These are phyloP conservation scores for Leucaena leucocephala DNA, from an alignment of 306 rosid genomes.

Conservation along the genomic window DNA sequence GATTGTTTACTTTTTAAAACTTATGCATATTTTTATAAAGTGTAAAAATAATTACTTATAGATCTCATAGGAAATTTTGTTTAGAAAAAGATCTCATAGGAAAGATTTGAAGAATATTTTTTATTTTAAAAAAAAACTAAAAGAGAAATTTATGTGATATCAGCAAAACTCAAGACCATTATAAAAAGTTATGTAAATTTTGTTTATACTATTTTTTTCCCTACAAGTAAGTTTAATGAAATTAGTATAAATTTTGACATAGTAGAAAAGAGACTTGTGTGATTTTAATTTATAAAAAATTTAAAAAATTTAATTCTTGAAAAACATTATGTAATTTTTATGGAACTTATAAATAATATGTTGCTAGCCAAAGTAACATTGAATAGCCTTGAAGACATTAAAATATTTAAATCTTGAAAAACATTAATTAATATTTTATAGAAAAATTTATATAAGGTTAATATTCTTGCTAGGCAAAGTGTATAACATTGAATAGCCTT, in stretches of 20 bases:
- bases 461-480: too few species aligned
- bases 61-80: background rate
- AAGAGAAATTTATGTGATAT: background rate
- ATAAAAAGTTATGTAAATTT: too few species aligned
- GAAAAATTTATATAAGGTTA: too few species aligned
- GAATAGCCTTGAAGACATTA: too few species aligned
- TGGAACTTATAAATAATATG: background rate
- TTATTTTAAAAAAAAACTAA: background rate
- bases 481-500: background rate
- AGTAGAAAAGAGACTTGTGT: background rate
- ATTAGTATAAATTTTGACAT: too few species aligned
- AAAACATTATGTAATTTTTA: background rate
- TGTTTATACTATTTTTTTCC: background rate
- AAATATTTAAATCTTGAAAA: background rate
- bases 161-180: background rate
- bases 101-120: too few species aligned
- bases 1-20: too few species aligned
- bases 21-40: background rate
- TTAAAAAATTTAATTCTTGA: background rate
- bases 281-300: background rate
- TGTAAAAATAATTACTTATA: background rate
- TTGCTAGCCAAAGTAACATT: too few species aligned
- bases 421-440: too few species aligned
- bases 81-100: too few species aligned
- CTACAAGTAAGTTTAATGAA: background rate